Percentiles rank a stretch among this genome's conserved stretches.
phyloP scores from a whole-genome alignment of 352 stramenopile genomes.

The Phytopythium aichiense region DNA sequence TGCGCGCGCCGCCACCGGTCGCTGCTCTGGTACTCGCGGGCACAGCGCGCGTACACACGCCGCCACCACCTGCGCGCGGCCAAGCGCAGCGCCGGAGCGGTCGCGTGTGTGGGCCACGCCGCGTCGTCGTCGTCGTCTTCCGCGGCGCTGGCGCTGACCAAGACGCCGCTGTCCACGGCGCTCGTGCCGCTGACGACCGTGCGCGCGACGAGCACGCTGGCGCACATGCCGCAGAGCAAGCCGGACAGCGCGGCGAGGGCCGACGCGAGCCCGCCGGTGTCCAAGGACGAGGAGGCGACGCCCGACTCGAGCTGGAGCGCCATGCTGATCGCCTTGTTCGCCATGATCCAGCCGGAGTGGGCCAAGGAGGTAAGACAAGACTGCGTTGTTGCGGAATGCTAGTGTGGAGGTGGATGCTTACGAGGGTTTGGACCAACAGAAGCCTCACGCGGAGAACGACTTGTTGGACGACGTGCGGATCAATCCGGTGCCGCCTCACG shows the following conservation, averaged over 20 bases:
- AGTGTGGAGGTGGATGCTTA: background rate
- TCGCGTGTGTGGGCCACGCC: conserved; percentile 8
- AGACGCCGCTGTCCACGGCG: conserved; percentile 10
- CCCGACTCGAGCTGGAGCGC: conserved; percentile 36
- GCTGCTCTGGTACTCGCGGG: conserved; percentile 36
- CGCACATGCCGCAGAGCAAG: conserved; percentile 5
- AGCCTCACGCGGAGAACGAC: conserved; percentile 28
- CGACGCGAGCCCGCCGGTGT: conserved; percentile 6
- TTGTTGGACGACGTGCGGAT: conserved; percentile 46
- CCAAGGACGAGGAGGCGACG: conserved; percentile 9
- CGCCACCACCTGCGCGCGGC: conserved; percentile 23
- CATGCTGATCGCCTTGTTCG: conserved; percentile 54
- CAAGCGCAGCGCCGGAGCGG: conserved; percentile 9
- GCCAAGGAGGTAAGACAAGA: conserved; percentile 29
- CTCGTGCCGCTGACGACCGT: conserved; percentile 7
- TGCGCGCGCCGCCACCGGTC: conserved; percentile 48
- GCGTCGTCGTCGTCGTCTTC: background rate
- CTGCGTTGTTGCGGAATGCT: too few species aligned
- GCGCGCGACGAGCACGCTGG: conserved; percentile 15
- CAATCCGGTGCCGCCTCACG: conserved; percentile 37
- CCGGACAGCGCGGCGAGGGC: conserved; percentile 13
- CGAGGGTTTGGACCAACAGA: conserved; percentile 8
- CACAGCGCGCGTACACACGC: conserved; percentile 32
- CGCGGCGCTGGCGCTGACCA: background rate
- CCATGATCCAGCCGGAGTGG: conserved; percentile 58